Percentiles rank a stretch among this genome's conserved stretches.
Evolutionary conservation across 1,284 basidiomycete species (phyloP).

Genomic region (Apiotrichum porosum): DNA sequence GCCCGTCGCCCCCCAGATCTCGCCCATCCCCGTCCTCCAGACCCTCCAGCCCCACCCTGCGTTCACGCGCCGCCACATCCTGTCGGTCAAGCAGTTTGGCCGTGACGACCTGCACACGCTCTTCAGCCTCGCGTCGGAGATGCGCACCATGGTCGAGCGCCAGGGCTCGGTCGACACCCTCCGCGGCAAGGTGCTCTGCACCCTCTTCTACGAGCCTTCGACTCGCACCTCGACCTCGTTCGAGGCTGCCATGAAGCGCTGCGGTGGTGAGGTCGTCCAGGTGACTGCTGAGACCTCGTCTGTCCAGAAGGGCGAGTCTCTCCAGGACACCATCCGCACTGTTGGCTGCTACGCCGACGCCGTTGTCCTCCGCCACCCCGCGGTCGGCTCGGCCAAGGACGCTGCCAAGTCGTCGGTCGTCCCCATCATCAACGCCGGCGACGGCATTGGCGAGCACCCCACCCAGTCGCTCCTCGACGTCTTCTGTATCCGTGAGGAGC

Average conservation of each 20-base stretch:
- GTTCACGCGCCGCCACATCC: slow-evolving; percentile 82
- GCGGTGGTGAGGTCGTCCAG: slow-evolving; percentile 89
- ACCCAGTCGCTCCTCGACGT: slow-evolving; percentile 93
- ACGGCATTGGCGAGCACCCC: slow-evolving; percentile 96
- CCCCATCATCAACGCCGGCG: slow-evolving; percentile 93
- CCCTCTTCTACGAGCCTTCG: slow-evolving; percentile 97
- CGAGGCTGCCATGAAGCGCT: slow-evolving; percentile 97
- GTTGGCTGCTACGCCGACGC: slow-evolving; percentile 95
- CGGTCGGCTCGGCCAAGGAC: slow-evolving; percentile 80
- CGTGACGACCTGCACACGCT: slow-evolving; percentile 88
- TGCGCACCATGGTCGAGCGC: slow-evolving; percentile 92
- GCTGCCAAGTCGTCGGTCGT: slow-evolving; percentile 94
- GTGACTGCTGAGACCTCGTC: slow-evolving; percentile 79
- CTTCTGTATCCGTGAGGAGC: slow-evolving; percentile 95
- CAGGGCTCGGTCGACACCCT: slow-evolving; percentile 84
- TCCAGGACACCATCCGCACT: slow-evolving; percentile 91
- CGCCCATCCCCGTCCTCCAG: slow-evolving; percentile 48
- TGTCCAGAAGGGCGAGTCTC: slow-evolving; percentile 87
- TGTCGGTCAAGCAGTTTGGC: slow-evolving; percentile 90
- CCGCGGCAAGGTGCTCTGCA: slow-evolving; percentile 85
- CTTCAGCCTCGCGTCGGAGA: slow-evolving; percentile 92
- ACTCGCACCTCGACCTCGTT: slow-evolving; percentile 96
- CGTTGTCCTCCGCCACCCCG: slow-evolving; percentile 90
- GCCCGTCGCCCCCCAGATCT: slow-evolving; percentile 11
- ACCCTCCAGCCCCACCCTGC: slow-evolving; percentile 60